These are phyloP conservation scores for Tuber borchii DNA, from an alignment of 495 filamentous ascomycete genomes.

Conservation along the genomic window DNA sequence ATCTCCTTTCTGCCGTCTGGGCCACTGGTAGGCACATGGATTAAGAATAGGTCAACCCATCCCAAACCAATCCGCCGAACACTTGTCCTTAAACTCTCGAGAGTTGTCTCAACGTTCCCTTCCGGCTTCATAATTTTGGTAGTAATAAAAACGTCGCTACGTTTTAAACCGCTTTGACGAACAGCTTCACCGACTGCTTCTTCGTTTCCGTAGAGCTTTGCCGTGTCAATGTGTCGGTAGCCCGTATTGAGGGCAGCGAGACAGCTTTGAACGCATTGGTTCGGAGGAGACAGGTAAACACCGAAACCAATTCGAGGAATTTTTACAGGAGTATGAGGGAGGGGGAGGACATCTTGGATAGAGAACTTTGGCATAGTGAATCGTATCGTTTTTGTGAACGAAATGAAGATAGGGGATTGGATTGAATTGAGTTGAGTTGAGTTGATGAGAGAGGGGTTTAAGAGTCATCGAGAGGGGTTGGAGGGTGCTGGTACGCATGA, in stretches of 20 bases:
- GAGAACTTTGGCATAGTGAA: constrained; percentile 43
- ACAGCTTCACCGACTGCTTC: constrained; percentile 59
- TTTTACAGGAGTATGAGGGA: constrained; percentile 50
- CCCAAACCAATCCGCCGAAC: constrained; percentile 57
- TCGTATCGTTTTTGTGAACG: constrained; percentile 11
- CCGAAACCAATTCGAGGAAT: constrained; percentile 71
- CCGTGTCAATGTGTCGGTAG: constrained; percentile 69
- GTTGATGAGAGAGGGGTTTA: not conserved
- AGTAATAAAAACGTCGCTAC: constrained; percentile 58
- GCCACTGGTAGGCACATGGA: constrained; percentile 57
- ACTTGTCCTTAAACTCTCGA: constrained; percentile 54
- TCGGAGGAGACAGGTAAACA: constrained; percentile 55
- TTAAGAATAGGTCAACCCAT: constrained; percentile 65
- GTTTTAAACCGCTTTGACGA: constrained; percentile 50
- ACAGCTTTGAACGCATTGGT: constrained; percentile 53
- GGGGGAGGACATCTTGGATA: constrained; percentile 51
- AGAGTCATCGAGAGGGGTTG: not conserved
- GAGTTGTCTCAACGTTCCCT: constrained; percentile 54
- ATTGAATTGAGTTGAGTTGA: not conserved
- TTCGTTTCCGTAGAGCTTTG: constrained; percentile 66
- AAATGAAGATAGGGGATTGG: not conserved
- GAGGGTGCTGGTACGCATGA: not conserved
- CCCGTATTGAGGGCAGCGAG: constrained; percentile 57
- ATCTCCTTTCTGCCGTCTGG: constrained; percentile 51
- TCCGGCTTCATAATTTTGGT: constrained; percentile 59